phyloP scores from a whole-genome alignment of 352 stramenopile species.

The Blastocystis hominis region DNA sequence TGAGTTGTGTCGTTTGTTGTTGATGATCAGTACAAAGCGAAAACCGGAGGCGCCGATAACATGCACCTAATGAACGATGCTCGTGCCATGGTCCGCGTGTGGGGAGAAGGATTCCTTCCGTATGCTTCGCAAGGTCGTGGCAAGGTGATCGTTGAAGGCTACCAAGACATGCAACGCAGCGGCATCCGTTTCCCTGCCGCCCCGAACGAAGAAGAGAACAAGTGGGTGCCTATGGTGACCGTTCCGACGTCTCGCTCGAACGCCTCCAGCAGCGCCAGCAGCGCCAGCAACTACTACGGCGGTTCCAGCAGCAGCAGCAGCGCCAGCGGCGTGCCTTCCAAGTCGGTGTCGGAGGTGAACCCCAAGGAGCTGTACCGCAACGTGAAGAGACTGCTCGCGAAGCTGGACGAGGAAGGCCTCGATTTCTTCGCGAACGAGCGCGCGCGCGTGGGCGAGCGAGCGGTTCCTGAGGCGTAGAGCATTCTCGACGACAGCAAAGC shows the following conservation, averaged over 20 bases:
- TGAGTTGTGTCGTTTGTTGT: not conserved
- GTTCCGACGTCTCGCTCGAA: not conserved
- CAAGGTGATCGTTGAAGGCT: constrained; percentile 48
- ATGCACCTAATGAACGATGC: constrained; percentile 56
- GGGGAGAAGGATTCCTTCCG: constrained; percentile 55
- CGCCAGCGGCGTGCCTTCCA: not conserved
- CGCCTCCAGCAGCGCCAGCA: not conserved
- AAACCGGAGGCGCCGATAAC: constrained; percentile 50
- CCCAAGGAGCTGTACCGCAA: constrained; percentile 53
- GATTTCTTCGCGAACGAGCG: constrained; percentile 55
- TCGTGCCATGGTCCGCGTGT: constrained; percentile 45
- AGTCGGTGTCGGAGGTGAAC: constrained; percentile 12
- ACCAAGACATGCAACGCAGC: constrained; percentile 54
- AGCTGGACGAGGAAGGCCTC: constrained; percentile 49
- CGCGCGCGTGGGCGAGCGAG: not conserved
- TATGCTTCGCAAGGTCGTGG: constrained; percentile 43
- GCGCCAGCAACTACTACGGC: not conserved
- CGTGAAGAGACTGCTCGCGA: constrained; percentile 42
- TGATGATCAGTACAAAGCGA: constrained; percentile 29
- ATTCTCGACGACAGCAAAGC: constrained; percentile 38
- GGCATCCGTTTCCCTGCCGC: constrained; percentile 39
- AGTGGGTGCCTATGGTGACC: constrained; percentile 42
- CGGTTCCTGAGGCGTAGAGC: not conserved
- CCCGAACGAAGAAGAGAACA: constrained; percentile 40
- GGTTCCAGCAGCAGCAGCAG: not conserved